These are phyloP conservation scores for Pleurotus cornucopiae DNA, from an alignment of 768 basidiomycete genomes.

Conservation along the genomic window DNA sequence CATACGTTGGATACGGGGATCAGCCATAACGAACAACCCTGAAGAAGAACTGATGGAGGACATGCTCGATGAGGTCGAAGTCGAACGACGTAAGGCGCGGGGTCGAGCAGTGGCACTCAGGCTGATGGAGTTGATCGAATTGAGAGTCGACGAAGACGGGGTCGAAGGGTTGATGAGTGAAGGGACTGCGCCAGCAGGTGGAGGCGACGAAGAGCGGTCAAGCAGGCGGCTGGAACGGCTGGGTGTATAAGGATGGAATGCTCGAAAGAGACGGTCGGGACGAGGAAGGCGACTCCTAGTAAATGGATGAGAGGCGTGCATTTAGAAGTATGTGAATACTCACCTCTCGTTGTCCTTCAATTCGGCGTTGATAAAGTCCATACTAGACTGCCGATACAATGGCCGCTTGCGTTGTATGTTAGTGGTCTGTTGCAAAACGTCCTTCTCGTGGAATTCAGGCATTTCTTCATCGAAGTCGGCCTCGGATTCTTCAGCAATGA, in stretches of 20 bases:
- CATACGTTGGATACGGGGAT: slow-evolving; percentile 50
- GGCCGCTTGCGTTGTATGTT: slow-evolving; percentile 43
- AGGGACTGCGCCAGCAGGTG: slow-evolving; percentile 31
- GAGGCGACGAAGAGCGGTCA: slow-evolving; percentile 34
- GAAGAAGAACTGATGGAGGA: slow-evolving; percentile 41
- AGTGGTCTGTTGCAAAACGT: slow-evolving; percentile 42
- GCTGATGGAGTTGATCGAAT: slow-evolving; percentile 38
- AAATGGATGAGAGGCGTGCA: slow-evolving; percentile 13
- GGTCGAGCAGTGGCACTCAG: slow-evolving; percentile 35
- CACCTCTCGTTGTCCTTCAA: slow-evolving; percentile 56
- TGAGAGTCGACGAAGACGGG: slow-evolving; percentile 62
- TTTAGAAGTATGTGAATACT: slow-evolving; percentile 19
- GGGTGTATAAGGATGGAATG: slow-evolving; percentile 60
- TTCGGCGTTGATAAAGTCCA: slow-evolving; percentile 74
- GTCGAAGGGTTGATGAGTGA: slow-evolving; percentile 52
- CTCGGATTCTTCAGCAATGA: slow-evolving; percentile 44
- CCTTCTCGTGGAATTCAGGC: slow-evolving; percentile 25
- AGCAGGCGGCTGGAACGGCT: slow-evolving; percentile 25
- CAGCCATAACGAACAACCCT: slow-evolving; percentile 33
- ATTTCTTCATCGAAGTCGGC: slow-evolving; percentile 15
- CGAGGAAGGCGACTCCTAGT: slow-evolving; percentile 58
- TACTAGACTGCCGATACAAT: slow-evolving; percentile 78
- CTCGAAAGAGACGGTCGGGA: slow-evolving; percentile 48
- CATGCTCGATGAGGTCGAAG: slow-evolving; percentile 35
- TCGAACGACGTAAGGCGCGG: slow-evolving; percentile 38